Base-by-base conservation (phyloP, 257 asterid genomes). In the Solanum lignicaule region DNA sequence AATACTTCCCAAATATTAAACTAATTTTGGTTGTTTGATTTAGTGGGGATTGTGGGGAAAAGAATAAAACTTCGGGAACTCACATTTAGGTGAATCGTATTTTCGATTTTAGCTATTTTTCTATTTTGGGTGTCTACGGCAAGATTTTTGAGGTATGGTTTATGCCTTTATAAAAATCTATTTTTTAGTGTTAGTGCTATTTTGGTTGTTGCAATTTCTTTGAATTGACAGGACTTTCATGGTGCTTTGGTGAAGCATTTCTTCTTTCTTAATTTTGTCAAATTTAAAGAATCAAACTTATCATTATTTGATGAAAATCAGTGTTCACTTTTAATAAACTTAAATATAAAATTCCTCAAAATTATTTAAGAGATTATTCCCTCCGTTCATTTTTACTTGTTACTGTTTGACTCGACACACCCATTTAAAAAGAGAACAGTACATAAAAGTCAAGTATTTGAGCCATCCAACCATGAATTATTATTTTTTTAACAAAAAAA, bases 401-500 rank as follows among this genome's bases (percentile, higher is more conserved):
- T 9, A 52, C n/a, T 52, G 4, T 6, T 52, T 52, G n/a, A 52
- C 10, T 55, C 6, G 0, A 18, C n/a, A 18, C 65, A 18, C n/a
- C 9, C n/a, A 55, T 0, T 52, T 52, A 6, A 52, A 18, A 52
- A 55, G 1, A 60, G 29, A 60, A 4, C 11, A 0, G 29, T 8
- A 60, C 29, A 60, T 21, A 0, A 9, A 21, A 60, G 29, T 60
- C 69, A 23, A 55, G 25, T 55, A 3, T 55, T 20, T 18, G 4
- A 55, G 11, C n/a, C 65, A 55, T 55, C 65, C 65, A 55, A 7
- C 9, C 65, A 55, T 55, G 25, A 55, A 55, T 55, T 18, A 55
- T 20, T 55, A 20, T 3, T 55, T 18, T 18, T 7, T 52, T 52
- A 52, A 52, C 62, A 52, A 52, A 52, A 55, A 20, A 7, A 58